Base-by-base conservation (phyloP, 2,329 filamentous ascomycete species). In the Colletotrichum destructivum region DNA sequence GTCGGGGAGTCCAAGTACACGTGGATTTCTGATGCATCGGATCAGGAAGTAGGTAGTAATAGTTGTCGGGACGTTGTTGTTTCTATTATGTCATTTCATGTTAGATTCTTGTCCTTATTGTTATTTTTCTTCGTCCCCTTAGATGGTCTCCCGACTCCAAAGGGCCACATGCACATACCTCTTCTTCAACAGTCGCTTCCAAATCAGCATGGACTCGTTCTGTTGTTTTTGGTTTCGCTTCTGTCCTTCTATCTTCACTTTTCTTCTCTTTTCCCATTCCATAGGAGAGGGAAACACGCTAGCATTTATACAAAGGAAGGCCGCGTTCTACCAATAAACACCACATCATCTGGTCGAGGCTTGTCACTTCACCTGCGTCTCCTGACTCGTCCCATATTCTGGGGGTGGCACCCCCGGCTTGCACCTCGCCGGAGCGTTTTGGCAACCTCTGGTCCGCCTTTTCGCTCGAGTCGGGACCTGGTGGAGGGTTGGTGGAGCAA, bases 361-460 rank as follows among this genome's bases (percentile, higher is more conserved):
- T 47, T 65, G 55, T 72, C 66, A 62, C 66, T 72, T 57, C 66
- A 52, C 55, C 55, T 62, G 62, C 61, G 60, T 71, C 70, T 72
- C 67, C 70, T 72, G 70, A 72, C 70, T 72, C 66, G 66, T 72
- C 70, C 55, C 51, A 71, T 71, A 46, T 62, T 46, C 66, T 47
- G 62, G 61, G 67, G 61, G 47, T 61, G 66, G 61, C 38, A 23
- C 61, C 49, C 56, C 70, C 46, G 31, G 16, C 60, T 47, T 40
- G 35, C 55, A 38, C 54, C 66, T 66, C 55, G 21, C 55, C 61
- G 55, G 67, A 11, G 40, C 49, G 18, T 51, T 62, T 44, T 71
- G 26, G 35, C 65, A 69, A 66, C 44, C 47, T 59, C 31, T 55
- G 52, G 31, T 6, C 18, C n/a, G 52, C 52, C 31, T 38, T 55